Evolutionary conservation across 1,284 basidiomycete species (phyloP), one percentile per base, ranked within the genome.

Genomic region (Phaffia rhodozyma): DNA sequence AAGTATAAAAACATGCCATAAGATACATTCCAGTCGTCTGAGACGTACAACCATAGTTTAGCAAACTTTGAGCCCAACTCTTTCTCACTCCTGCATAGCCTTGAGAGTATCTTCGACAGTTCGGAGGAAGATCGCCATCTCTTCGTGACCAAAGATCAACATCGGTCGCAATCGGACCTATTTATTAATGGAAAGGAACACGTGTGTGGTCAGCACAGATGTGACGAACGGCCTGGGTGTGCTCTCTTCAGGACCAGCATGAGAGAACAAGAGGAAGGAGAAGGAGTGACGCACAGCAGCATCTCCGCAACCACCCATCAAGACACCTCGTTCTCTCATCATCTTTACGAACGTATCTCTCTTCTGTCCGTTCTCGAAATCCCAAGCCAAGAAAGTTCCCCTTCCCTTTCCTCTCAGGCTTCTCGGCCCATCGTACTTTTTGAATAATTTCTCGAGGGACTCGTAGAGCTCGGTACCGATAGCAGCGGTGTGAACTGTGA

Each of bases 351-450:
- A 76, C 55, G 62, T 58, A 68, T 82, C 79, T 29, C 80, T 70
- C 67, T 70, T 60, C n/a, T 67, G 68, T 0, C 77, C 57, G 7
- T 70, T 71, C 11, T 68, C 69, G 47, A 77, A 72, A 69, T 82
- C 80, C 69, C 76, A 82, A 0, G 80, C 76, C 66, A 81, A 73
- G 71, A 80, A 81, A 0, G 80, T 81, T 1, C 79, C 80, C 48
- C 75, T 69, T 9, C 74, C 73, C 68, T 80, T 72, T 18, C 80
- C 80, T 51, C 80, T 69, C 49, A 80, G 72, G 67, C 74, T 76
- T 29, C 63, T 66, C 23, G 65, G n/a, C 27, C 30, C 56, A 30
- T 54, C 49, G 55, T 66, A 60, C 58, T 67, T 63, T 48, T 68
- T 53, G 66, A 70, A 70, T 54, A 79, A 68, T n/a, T 67, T 63